These are phyloP conservation scores for Dysphania ambrosioides DNA, from an alignment of 148 eudicot species.

Conservation along the genomic window DNA sequence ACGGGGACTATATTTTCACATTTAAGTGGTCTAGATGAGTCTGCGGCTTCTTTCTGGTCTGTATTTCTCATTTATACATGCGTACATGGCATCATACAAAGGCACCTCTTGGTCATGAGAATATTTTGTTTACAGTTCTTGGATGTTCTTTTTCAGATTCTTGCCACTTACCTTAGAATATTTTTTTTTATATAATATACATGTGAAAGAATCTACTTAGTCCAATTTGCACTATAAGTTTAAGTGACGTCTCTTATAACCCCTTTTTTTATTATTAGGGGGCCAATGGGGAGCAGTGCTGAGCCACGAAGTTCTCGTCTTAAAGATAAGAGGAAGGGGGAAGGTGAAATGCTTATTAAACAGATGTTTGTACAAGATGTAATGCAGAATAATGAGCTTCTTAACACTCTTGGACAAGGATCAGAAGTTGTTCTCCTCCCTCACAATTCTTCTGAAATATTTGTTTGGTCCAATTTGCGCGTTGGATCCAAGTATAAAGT, in stretches of 20 bases:
- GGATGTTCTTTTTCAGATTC: background rate
- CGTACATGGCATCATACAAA: background rate
- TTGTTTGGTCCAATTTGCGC: conserved; percentile 49
- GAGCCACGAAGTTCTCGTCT: conserved; percentile 91
- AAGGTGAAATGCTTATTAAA: conserved; percentile 80
- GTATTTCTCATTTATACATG: background rate
- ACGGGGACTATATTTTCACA: background rate
- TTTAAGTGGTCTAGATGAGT: background rate
- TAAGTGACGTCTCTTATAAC: too few relatives aligned
- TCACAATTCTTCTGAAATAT: conserved; percentile 52
- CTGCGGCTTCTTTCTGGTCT: background rate
- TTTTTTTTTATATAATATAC: too few relatives aligned
- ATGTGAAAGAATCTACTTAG: too few relatives aligned
- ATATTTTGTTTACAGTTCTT: background rate
- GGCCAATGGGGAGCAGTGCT: conserved; percentile 37
- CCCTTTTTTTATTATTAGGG: too few relatives aligned
- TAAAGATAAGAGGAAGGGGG: conserved; percentile 80
- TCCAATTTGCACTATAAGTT: too few relatives aligned
- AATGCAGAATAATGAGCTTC: conserved; percentile 62
- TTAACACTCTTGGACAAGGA: conserved; percentile 71
- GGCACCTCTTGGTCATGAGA: background rate
- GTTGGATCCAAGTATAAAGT: conserved; percentile 41
- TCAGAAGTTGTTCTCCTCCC: conserved; percentile 77
- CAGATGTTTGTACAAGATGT: conserved; percentile 79
- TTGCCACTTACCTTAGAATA: too few relatives aligned